These are phyloP conservation scores for Trichoderma aggressivum DNA, from an alignment of 2,329 filamentous ascomycete genomes.

Conservation along the genomic window DNA sequence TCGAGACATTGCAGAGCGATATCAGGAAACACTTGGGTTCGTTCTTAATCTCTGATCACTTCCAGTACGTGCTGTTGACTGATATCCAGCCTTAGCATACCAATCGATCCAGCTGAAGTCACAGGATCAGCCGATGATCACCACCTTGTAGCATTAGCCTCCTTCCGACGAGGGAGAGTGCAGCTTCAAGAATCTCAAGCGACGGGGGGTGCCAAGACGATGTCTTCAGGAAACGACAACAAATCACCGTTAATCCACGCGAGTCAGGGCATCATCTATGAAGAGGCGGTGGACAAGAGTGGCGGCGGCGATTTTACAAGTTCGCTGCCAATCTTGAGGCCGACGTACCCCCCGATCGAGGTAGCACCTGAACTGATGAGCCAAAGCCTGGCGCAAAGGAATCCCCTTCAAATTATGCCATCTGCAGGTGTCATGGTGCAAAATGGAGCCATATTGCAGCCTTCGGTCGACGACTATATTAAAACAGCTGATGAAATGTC, in stretches of 20 bases:
- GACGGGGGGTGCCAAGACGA: conserved; percentile 8
- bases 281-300: neutral
- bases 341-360: neutral
- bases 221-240: conserved; percentile 13
- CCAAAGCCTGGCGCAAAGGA: conserved; percentile 14
- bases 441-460: conserved; percentile 19
- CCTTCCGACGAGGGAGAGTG: conserved; percentile 22
- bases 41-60: neutral
- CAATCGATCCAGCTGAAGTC: conserved; percentile 21
- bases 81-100: conserved; percentile 1
- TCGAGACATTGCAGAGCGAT: conserved; percentile 23
- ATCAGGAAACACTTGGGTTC: conserved; percentile 18
- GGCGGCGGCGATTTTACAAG: conserved; percentile 2
- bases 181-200: conserved; percentile 21
- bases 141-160: conserved; percentile 23
- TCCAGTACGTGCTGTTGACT: neutral
- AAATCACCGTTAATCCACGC: conserved; percentile 21
- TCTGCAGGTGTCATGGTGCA: conserved; percentile 19
- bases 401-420: conserved; percentile 18
- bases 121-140: conserved; percentile 23
- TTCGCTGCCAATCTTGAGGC: conserved; percentile 15
- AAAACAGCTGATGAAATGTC: conserved; percentile 28
- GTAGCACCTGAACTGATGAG: conserved; percentile 1
- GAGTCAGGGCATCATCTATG: conserved; percentile 7
- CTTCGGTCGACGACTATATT: conserved; percentile 26